Percentiles rank a stretch among this genome's conserved stretches.
These are phyloP conservation scores for Fusarium torulosum DNA, from an alignment of 2,329 filamentous ascomycete genomes.

Conservation along the genomic window DNA sequence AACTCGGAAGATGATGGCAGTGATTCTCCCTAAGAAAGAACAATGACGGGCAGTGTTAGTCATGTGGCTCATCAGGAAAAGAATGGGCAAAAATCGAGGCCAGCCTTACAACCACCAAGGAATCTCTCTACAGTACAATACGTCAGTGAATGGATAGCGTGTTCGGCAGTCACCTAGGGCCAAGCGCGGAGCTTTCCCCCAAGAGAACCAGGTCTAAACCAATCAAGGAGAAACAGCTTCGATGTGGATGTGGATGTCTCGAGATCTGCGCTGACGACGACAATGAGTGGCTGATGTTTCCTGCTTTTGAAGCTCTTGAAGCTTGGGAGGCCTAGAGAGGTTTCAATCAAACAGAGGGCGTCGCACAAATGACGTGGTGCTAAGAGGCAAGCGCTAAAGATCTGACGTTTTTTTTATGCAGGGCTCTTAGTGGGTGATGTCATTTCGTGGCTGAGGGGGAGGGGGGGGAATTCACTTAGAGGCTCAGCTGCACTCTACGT, in stretches of 20 bases:
- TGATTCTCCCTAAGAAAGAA: slow-evolving; percentile 12
- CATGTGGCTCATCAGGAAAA: slow-evolving; percentile 22
- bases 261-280: slow-evolving; percentile 37
- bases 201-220: slow-evolving; percentile 6
- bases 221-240: slow-evolving; percentile 18
- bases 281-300: slow-evolving; percentile 37
- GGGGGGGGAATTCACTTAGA: slow-evolving; percentile 3
- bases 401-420: slow-evolving; percentile 31
- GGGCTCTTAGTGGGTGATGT: slow-evolving; percentile 28
- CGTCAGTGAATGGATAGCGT: slow-evolving; percentile 35
- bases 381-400: slow-evolving; percentile 13
- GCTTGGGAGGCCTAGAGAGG: neutral
- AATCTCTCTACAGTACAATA: slow-evolving; percentile 5
- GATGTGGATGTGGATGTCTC: slow-evolving; percentile 17
- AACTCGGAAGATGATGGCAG: slow-evolving; percentile 36
- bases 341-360: slow-evolving; percentile 7
- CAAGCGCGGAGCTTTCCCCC: slow-evolving; percentile 38
- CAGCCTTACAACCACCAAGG: slow-evolving; percentile 2
- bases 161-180: slow-evolving; percentile 33
- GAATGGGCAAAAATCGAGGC: slow-evolving; percentile 29
- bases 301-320: slow-evolving; percentile 16
- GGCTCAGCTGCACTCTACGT: neutral
- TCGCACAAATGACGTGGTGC: slow-evolving; percentile 37
- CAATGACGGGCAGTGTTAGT: slow-evolving; percentile 31
- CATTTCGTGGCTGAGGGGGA: slow-evolving; percentile 33